Evolutionary conservation across 805 yeast species (phyloP), one percentile per base, ranked within the genome.

Genomic region (Metschnikowia sp.): DNA sequence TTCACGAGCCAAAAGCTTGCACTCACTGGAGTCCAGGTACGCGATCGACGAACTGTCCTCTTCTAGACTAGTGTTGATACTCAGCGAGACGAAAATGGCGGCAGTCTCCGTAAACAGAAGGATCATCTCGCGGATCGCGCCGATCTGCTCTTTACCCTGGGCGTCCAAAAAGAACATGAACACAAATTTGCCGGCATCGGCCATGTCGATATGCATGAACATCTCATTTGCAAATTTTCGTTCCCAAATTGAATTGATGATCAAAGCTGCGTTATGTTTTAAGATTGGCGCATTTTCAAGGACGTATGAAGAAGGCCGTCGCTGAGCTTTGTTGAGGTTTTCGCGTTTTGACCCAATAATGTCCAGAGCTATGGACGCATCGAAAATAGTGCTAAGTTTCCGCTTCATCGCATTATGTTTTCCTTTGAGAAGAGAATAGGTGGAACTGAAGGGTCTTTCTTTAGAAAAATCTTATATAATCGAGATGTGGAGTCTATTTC

Each of bases 131-230:
- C 45, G 43, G 11, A 61, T 54, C 4, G 41, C 50, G 3, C 38
- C 46, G 19, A 66, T 57, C 39, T 49, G 62, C 36, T 65, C 69
- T 45, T 67, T 67, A 6, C 72, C 72, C 41, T 62, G 63, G 9
- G 63, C 65, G 15, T 66, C 70, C 15, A 66, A 45, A 41, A 68
- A 67, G 37, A 67, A 49, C 9, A 64, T 31, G 28, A 64, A 55
- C 30, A 22, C 22, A 6, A 22, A 22, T 22, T 22, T 22, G 22
- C 22, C 22, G 22, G 22, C 22, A 22, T 22, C 22, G 22, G 22
- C 22, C 22, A 22, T 22, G 22, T 22, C 22, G 10, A 32, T 32
- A 8, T 11, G 33, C 33, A 32, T 32, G 33, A 4, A 11, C n/a
- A 11, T 11, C 10, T 32, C 33, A 32, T 8, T 32, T 32, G 33